These are phyloP conservation scores for Mucor piriformis DNA, from an alignment of 371 early-diverging fungal species.

Conservation along the genomic window DNA sequence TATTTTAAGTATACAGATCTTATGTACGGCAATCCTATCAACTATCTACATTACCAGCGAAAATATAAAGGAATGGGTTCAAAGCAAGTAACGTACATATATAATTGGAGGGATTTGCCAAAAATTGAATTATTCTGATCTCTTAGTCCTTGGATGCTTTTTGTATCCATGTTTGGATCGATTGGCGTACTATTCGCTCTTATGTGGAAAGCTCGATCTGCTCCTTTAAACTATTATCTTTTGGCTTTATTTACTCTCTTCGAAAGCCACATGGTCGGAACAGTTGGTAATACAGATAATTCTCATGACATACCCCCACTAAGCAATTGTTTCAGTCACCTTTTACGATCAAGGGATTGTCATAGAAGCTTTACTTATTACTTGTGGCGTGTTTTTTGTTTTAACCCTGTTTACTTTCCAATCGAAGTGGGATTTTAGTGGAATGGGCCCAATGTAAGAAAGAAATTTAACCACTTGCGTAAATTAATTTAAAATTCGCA, in stretches of 20 bases:
- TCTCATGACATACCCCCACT: neutral
- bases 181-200: constrained; percentile 60
- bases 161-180: constrained; percentile 43
- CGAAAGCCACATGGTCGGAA: constrained; percentile 70
- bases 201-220: constrained; percentile 60
- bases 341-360: constrained; percentile 62
- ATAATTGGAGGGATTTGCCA: too few species aligned
- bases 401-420: constrained; percentile 77
- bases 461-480: neutral
- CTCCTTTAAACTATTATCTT: constrained; percentile 68
- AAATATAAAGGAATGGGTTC: constrained; percentile 52
- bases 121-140: neutral
- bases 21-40: constrained; percentile 58
- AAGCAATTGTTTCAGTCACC: constrained; percentile 35
- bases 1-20: constrained; percentile 67
- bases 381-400: constrained; percentile 69
- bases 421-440: constrained; percentile 72
- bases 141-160: constrained; percentile 43
- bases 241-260: constrained; percentile 67
- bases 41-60: constrained; percentile 59
- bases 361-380: constrained; percentile 73
- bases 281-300: constrained; percentile 31
- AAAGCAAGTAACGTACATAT: constrained; percentile 48
- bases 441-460: constrained; percentile 61
- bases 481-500: neutral